Evolutionary conservation across 192 early-diverging fungal species (phyloP).

Genomic region (Phycomyces blakesleeanus): DNA sequence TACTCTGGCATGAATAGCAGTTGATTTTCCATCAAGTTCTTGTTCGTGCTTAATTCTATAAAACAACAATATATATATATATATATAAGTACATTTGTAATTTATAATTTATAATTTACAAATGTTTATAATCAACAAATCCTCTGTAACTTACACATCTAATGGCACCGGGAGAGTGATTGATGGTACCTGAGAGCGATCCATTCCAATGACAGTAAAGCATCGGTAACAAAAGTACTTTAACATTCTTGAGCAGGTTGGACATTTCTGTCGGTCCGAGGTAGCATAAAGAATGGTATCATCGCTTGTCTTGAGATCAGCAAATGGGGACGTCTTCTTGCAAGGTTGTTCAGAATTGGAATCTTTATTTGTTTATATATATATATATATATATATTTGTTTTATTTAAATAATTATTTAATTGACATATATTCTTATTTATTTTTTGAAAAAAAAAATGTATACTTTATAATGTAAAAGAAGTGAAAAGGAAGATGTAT

Average conservation of each 20-base stretch:
- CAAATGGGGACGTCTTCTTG: too few species aligned
- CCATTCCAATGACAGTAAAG: constrained; percentile 47
- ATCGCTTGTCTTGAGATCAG: constrained; percentile 13
- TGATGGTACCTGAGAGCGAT: constrained; percentile 48
- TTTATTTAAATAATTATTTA: too few species aligned
- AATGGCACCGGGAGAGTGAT: constrained; percentile 69
- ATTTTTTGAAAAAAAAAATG: too few species aligned
- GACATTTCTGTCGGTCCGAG: constrained; percentile 38
- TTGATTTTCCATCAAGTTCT: constrained; percentile 84
- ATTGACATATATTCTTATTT: too few species aligned
- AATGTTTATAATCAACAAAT: constrained; percentile 35
- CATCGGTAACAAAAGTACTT: constrained; percentile 78
- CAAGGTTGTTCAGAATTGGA: too few species aligned
- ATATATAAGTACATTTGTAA: background rate
- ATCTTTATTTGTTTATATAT: too few species aligned
- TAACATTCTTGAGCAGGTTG: constrained; percentile 56
- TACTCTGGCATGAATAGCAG: constrained; percentile 80
- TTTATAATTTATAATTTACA: constrained; percentile 39
- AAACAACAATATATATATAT: background rate
- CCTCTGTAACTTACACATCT: constrained; percentile 54
- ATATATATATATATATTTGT: too few species aligned
- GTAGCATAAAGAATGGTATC: constrained; percentile 8
- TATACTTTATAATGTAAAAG: too few species aligned
- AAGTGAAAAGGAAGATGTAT: too few species aligned
- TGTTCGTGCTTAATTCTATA: constrained; percentile 72